Evolutionary conservation across 169 alveolate genomes (phyloP), one percentile per base, ranked within the genome.

Genomic region (Babesia bovis): DNA sequence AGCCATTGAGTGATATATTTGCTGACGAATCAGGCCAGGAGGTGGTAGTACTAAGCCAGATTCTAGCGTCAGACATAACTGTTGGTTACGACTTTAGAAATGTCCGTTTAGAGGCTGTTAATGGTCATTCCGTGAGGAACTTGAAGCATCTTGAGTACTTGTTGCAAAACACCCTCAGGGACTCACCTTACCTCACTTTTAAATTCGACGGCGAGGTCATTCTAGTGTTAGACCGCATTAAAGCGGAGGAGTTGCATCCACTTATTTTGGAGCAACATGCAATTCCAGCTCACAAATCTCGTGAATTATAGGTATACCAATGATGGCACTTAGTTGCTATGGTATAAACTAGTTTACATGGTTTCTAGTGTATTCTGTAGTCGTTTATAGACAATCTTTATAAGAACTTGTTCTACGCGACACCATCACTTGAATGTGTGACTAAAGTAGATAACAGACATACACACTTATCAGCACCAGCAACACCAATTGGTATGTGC

Each of bases 31-130:
- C 36, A 17, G 75, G 56, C 0, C 85, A 87, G 55, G 93, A 87
- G 67, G 91, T 87, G 30, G 92, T 87, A 30, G 63, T 87, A 3
- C 75, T 87, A 13, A 85, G 89, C 30, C 88, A 85, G 52, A 82
- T 87, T 40, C 53, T 87, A 38, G 92, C 93, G n/a, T 82, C 92
- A 0, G 91, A 82, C 19, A 58, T 84, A 32, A 87, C 93, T 2
- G 82, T 82, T 15, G 93, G 93, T 4, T 87, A 85, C 60, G 85
- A 87, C 59, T 86, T 83, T 52, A 21, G 52, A 35, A 79, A 86
- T 47, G 70, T 83, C 17, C 63, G 88, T 9, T 76, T 86, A 4
- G 57, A 55, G 35, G 28, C 40, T n/a, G 70, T 86, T 26, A 86
- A 86, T 36, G 82, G 74, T 53, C 47, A 57, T 2, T 23, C 26